phyloP scores from a whole-genome alignment of 2,329 filamentous ascomycete genomes.

The Colletotrichum sidae region DNA sequence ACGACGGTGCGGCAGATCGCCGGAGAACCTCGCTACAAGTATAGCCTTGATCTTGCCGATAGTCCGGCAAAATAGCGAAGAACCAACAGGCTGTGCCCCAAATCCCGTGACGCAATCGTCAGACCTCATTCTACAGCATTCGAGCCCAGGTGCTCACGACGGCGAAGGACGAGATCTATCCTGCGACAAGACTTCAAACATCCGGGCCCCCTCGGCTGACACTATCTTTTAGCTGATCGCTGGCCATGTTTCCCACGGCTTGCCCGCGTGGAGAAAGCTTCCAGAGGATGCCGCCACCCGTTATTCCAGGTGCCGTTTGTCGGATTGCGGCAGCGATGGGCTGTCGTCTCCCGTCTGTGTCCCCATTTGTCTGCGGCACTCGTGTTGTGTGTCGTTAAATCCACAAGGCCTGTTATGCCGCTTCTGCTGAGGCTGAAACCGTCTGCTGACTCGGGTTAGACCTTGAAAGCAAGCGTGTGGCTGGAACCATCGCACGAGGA shows the following conservation, averaged over 20 bases:
- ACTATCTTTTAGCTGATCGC: conserved; percentile 14
- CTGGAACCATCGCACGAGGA: conserved; percentile 8
- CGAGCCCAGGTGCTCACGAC: conserved; percentile 6
- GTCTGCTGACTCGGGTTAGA: conserved; percentile 7
- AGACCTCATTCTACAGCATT: conserved; percentile 5
- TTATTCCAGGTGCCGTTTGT: background rate
- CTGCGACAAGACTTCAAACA: conserved; percentile 36
- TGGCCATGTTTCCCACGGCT: conserved; percentile 8
- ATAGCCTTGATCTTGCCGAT: background rate
- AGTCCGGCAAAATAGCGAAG: conserved; percentile 2
- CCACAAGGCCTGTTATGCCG: conserved; percentile 5
- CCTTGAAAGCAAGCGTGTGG: background rate
- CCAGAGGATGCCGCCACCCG: conserved; percentile 13
- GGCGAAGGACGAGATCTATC: conserved; percentile 25
- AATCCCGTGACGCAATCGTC: conserved; percentile 17
- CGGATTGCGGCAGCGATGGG: conserved; percentile 13
- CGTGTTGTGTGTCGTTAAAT: conserved; percentile 23
- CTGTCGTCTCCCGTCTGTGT: conserved; percentile 3
- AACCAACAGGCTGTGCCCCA: conserved; percentile 14
- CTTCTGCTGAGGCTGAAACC: background rate
- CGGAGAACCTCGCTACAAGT: background rate
- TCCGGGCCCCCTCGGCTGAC: conserved; percentile 29
- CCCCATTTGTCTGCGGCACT: conserved; percentile 28
- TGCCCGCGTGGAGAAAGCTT: conserved; percentile 21
- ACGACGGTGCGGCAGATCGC: conserved; percentile 19